phyloP scores from a whole-genome alignment of 2,329 filamentous ascomycete species.

The Didymellaceae sp. region DNA sequence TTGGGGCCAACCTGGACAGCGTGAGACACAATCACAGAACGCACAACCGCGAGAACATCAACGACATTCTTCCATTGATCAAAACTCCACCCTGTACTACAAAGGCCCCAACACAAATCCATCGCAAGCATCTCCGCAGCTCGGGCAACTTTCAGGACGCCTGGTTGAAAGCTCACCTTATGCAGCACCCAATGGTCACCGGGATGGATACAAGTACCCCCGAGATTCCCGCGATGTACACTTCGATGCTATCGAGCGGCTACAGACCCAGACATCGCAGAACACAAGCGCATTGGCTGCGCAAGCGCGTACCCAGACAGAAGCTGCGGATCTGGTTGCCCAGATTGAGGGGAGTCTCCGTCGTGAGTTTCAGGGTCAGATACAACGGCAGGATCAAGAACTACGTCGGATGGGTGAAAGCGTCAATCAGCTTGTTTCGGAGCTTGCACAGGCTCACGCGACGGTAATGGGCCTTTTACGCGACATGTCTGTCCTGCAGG shows the following conservation, averaged over 20 bases:
- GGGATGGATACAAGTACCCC: constrained; percentile 41
- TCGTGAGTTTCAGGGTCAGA: constrained; percentile 42
- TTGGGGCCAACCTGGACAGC: constrained; percentile 26
- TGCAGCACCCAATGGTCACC: constrained; percentile 18
- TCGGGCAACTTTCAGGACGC: constrained; percentile 22
- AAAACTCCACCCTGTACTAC: not conserved
- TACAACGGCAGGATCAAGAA: constrained; percentile 37
- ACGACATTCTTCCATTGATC: constrained; percentile 25
- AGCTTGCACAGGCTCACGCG: constrained; percentile 49
- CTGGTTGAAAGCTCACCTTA: constrained; percentile 20
- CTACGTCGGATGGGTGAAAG: constrained; percentile 51
- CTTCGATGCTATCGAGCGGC: constrained; percentile 51
- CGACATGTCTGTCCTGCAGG: constrained; percentile 39
- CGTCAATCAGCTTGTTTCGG: constrained; percentile 49
- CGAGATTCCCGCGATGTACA: constrained; percentile 37
- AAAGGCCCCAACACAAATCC: not conserved
- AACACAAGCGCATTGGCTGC: constrained; percentile 50
- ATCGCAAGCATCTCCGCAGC: constrained; percentile 21
- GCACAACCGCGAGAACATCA: constrained; percentile 31
- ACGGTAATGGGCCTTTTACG: constrained; percentile 46
- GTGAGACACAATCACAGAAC: constrained; percentile 26
- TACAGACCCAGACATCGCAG: constrained; percentile 57
- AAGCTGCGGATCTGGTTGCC: constrained; percentile 34
- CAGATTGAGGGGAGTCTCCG: constrained; percentile 48
- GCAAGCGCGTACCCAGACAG: constrained; percentile 41